Evolutionary conservation across 1,139 yeast species (phyloP).

Genomic region (Yamadazyma jaroonii): DNA sequence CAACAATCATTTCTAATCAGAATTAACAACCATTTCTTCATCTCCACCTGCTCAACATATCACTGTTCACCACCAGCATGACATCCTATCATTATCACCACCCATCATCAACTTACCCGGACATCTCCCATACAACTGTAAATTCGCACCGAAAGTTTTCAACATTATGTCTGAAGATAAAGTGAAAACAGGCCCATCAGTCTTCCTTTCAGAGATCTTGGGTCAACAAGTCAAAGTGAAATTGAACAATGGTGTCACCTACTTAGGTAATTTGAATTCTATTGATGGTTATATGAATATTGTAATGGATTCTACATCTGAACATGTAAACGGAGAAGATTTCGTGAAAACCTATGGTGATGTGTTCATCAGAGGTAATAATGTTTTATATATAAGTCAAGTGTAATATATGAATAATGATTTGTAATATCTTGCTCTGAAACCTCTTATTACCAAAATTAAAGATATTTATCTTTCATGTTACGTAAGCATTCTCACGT

Average conservation of each 20-base stretch:
- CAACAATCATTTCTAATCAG: too few species aligned
- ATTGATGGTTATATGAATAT: slow-evolving; percentile 98
- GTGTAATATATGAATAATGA: slow-evolving; percentile 17
- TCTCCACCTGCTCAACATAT: too few species aligned
- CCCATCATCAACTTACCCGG: not conserved
- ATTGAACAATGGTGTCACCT: slow-evolving; percentile 83
- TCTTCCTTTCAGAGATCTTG: slow-evolving; percentile 73
- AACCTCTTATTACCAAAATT: too few species aligned
- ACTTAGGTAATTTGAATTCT: slow-evolving; percentile 71
- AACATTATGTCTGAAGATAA: slow-evolving; percentile 7
- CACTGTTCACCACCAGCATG: too few species aligned
- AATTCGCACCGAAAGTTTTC: slow-evolving; percentile 1
- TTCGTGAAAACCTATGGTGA: slow-evolving; percentile 69
- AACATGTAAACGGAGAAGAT: slow-evolving; percentile 54
- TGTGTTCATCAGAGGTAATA: slow-evolving; percentile 91
- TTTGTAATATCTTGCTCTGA: not conserved
- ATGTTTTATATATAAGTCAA: slow-evolving; percentile 52
- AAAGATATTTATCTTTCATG: too few species aligned
- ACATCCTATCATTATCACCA: too few species aligned
- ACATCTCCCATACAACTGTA: not conserved
- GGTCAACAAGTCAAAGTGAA: slow-evolving; percentile 82
- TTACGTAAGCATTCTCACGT: slow-evolving; percentile 1
- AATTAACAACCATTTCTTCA: too few species aligned
- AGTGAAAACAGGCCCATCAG: slow-evolving; percentile 58
- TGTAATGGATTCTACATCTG: slow-evolving; percentile 76